Conservation (phyloP, 768 basidiomycete species). For the Chalciporus sphaerocephalus region DNA sequence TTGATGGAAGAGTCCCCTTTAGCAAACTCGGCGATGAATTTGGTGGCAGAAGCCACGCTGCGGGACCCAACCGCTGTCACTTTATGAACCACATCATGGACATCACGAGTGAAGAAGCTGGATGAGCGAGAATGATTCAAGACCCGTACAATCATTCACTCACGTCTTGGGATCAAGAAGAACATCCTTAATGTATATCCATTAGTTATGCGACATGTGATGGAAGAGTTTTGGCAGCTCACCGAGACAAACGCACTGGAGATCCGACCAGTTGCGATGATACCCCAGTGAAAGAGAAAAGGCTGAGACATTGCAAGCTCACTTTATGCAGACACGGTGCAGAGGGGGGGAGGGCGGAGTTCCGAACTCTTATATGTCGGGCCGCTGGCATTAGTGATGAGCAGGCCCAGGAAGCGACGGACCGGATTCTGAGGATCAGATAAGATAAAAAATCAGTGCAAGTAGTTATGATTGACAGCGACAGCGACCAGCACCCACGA, state of each 20-base stretch:
- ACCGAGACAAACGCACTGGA: slow-evolving; percentile 67
- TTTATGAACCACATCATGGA: slow-evolving; percentile 63
- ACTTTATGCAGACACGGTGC: too few relatives aligned
- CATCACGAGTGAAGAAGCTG: slow-evolving; percentile 47
- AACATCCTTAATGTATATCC: slow-evolving; percentile 51
- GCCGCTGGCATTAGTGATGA: slow-evolving; percentile 3
- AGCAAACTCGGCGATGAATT: slow-evolving; percentile 57
- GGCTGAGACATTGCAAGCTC: slow-evolving; percentile 28
- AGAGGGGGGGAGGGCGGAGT: slow-evolving; percentile 1
- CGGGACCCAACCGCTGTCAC: slow-evolving; percentile 77
- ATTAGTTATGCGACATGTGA: neutral
- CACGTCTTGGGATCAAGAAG: slow-evolving; percentile 72
- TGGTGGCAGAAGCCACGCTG: slow-evolving; percentile 58
- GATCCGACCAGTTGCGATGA: slow-evolving; percentile 79
- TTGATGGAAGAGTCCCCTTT: slow-evolving; percentile 52
- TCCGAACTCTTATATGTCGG: neutral
- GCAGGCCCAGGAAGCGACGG: slow-evolving; percentile 2
- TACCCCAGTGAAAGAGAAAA: slow-evolving; percentile 70
- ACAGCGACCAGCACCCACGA: neutral
- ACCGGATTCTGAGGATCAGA: slow-evolving; percentile 1
- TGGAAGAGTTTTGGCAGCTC: slow-evolving; percentile 3
- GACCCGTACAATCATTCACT: slow-evolving; percentile 22
- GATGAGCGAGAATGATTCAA: neutral
- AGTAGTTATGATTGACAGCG: neutral
- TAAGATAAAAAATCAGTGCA: neutral